Evolutionary conservation across 768 basidiomycete genomes (phyloP), one percentile per base, ranked within the genome.

Genomic region (Daedaleopsis sinensis): DNA sequence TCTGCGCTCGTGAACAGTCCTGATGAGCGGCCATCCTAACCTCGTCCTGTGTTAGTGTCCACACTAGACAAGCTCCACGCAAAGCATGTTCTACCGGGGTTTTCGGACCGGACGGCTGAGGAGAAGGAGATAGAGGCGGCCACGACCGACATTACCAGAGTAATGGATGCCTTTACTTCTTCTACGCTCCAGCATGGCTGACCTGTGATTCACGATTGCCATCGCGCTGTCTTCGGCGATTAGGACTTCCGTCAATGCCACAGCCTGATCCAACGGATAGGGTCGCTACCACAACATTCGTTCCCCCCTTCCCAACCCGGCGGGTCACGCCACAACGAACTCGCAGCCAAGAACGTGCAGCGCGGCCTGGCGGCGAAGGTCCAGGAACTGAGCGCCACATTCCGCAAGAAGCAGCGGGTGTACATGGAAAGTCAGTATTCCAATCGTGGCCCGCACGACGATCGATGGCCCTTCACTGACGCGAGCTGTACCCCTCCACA

Each of bases 361-460:
- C 86, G 94, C 44, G 95, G 89, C 21, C 85, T 99, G 55, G 97
- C 97, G n/a, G 94, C 92, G 39, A 94, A 94, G 74, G 86, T 98
- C 13, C 97, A 98, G 78, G 93, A 94, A 68, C 81, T 95, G 55
- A 96, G 94, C 68, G 90, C 89, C 21, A 80, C 87, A 13, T 98
- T 99, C 72, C 86, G 97, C 64, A 98, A 97, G 82, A 98, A 96
- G 79, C 97, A 99, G 76, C 88, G 94, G 61, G 91, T 96, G 36
- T 98, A 98, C 75, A 91, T 99, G 91, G 91, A 97, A 77, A 96
- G 97, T 96, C 73, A 76, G 96, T 83, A 27, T 38, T 54, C 49
- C 47, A 38, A 39, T 18, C 18, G 55, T 19, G 48, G 48, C 9
- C 13, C 7, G 16, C 51, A 44, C 39, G 50, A 52, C 57, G 55